phyloP scores from a whole-genome alignment of 768 basidiomycete genomes.

The Sarcodon sp. region DNA sequence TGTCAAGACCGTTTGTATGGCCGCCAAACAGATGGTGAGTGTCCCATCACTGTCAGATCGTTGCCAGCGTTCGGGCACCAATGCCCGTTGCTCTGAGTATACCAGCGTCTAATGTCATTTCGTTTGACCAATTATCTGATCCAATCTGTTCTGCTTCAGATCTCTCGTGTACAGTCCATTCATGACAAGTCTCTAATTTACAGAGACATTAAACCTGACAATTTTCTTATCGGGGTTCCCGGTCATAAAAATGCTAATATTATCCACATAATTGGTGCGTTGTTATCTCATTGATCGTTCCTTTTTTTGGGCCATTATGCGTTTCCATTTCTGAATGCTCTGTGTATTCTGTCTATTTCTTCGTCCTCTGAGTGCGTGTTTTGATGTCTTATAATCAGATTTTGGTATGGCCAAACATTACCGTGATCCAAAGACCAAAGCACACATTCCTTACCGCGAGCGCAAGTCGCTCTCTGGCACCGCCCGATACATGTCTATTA shows the following conservation, averaged over 20 bases:
- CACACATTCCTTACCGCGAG: slow-evolving; percentile 98
- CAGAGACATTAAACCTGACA: slow-evolving; percentile 98
- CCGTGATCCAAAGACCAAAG: slow-evolving; percentile 93
- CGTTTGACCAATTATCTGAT: background rate
- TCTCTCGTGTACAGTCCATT: slow-evolving; percentile 92
- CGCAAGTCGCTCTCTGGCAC: slow-evolving; percentile 94
- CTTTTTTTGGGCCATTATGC: background rate
- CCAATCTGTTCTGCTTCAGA: slow-evolving; percentile 29
- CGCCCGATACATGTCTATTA: slow-evolving; percentile 99
- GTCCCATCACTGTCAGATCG: background rate
- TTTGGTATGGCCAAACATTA: slow-evolving; percentile 99
- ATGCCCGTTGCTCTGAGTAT: background rate
- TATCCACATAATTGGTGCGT: slow-evolving; percentile 77
- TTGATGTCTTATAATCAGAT: slow-evolving; percentile 33
- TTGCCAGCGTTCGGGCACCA: background rate
- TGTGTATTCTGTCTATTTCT: background rate
- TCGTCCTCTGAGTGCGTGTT: slow-evolving; percentile 5
- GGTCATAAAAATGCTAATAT: slow-evolving; percentile 83
- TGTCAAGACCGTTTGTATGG: slow-evolving; percentile 98
- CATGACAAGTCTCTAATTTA: slow-evolving; percentile 99
- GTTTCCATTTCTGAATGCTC: background rate
- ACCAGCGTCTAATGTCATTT: background rate
- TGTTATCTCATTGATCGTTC: background rate
- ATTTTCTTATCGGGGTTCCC: slow-evolving; percentile 94
- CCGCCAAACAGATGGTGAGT: slow-evolving; percentile 96